Percentiles rank a stretch among this genome's conserved stretches.
Conservation (phyloP, 2,329 filamentous ascomycete species). For the Moelleriella libera region DNA sequence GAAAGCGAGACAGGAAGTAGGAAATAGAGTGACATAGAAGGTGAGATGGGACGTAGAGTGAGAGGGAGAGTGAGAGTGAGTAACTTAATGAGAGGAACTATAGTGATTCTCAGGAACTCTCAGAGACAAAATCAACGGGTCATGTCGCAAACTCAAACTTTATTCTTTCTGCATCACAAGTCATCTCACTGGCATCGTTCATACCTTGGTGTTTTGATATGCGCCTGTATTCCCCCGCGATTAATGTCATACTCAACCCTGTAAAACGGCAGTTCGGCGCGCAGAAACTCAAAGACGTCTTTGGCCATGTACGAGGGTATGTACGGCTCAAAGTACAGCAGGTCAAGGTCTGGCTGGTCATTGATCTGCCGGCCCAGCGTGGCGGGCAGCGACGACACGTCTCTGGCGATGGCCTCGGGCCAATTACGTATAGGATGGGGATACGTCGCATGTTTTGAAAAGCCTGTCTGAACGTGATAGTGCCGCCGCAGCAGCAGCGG, state of each 20-base stretch:
- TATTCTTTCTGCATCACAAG: not conserved
- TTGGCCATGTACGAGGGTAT: constrained; percentile 41
- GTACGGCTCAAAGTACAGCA: constrained; percentile 65
- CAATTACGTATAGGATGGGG: constrained; percentile 35
- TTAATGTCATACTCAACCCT: constrained; percentile 61
- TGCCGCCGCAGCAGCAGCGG: too few species aligned
- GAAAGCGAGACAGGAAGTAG: too few species aligned
- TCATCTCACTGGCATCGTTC: not conserved
- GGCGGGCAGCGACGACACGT: constrained; percentile 31
- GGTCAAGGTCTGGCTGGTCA: constrained; percentile 55
- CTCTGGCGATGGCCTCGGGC: constrained; percentile 20
- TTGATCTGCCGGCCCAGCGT: constrained; percentile 41
- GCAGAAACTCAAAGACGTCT: constrained; percentile 55
- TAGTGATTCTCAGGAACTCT: too few species aligned
- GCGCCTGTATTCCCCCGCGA: constrained; percentile 45
- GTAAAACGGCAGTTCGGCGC: constrained; percentile 61
- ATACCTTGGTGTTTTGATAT: constrained; percentile 40
- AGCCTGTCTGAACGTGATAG: too few species aligned
- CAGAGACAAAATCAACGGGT: too few species aligned
- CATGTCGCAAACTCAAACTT: too few species aligned
- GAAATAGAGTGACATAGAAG: too few species aligned
- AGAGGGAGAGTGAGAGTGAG: too few species aligned
- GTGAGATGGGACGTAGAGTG: too few species aligned
- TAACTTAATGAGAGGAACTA: too few species aligned
- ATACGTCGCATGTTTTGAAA: constrained; percentile 28